Base-by-base conservation (phyloP, 257 asterid species). In the Solanum clarkiae region DNA sequence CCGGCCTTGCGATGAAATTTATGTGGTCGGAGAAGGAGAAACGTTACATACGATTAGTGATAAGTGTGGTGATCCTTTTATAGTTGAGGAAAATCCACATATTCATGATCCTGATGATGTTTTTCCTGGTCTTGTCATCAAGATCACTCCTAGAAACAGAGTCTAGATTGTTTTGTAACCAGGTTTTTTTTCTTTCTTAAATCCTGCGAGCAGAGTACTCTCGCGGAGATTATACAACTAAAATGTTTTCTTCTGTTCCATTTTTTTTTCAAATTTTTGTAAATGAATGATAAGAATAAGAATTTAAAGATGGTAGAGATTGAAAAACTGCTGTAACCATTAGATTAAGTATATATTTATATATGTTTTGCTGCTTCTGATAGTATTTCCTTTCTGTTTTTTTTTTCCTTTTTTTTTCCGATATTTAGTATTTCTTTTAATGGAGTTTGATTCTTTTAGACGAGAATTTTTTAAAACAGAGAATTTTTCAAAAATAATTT, bases 51-150 rank as follows among this genome's bases (percentile, higher is more conserved):
- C 89, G 8, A 90, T 90, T 55, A 88, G 92, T 80, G 90, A 87
- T 8, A 90, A 90, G 91, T 90, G 91, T 26, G 86, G 80, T 69
- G 92, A 90, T 45, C 92, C 90, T 16, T 90, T 82, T 47, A 90
- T 90, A 75, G 86, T 88, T 2, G 92, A 88, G 20, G 69, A 65
- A 24, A 90, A 90, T 51, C 91, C 92, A 62, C 91, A 90, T 72
- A 88, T 90, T 51, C 92, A 90, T 45, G 90, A 90, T 55, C 90
- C 90, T 45, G 93, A 87, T 47, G 90, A 90, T 79, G 92, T 88
- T 57, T 90, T 87, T 29, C 92, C 92, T 0, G 92, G 92, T 12
- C 92, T 90, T 63, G 87, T 90, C 2, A 88, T 90, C 24, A 90
- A 87, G 75, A 88, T 90, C 20, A 86, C 83, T 16, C 79, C 87